Evolutionary conservation across 1,139 yeast genomes (phyloP), one percentile per base, ranked within the genome.

Genomic region (Suhomyces yuchorum): DNA sequence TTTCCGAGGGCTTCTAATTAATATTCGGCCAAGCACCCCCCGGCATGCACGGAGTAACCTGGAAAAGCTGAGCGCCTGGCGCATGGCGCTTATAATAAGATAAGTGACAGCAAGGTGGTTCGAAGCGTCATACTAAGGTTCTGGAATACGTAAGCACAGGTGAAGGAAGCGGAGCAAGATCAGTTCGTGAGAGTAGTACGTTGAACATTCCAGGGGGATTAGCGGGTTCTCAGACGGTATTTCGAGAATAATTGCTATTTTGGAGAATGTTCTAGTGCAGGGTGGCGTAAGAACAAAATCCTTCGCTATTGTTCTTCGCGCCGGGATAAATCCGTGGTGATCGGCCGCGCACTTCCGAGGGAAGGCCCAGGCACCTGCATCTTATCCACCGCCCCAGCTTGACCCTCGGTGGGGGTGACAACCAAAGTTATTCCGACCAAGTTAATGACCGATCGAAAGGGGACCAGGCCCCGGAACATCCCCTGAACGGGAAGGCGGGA

Each of bases 291-390:
- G 33, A 19, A 30, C 30, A 22, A 19, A 24, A 26, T 19, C 42
- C 41, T 43, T 40, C 43, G 38, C 30, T 30, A 38, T 37, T 43
- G 42, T 38, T 33, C 36, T n/a, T 30, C 43, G 37, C 37, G 15
- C 37, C 28, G 42, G 28, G 26, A 22, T 30, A 40, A 40, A 33
- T 32, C 43, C 30, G 41, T 18, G 34, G 41, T 22, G 41, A 18
- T 24, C 41, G 24, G 34, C 22, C 41, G 24, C 15, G 26, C 39
- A 40, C 28, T 18, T 17, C 32, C 34, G 41, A 38, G 34, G 34
- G 41, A 17, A 12, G 12, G 35, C 22, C 41, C 34, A 19, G 22
- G 22, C 30, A 8, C 18, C 24, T 37, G 39, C 39, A 37, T 37
- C 18, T 20, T 24, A 35, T 17, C 30, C 30, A 9, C 30, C 30